Conservation (phyloP, 495 filamentous ascomycete species). For the Sabuloglossum arenarium region DNA sequence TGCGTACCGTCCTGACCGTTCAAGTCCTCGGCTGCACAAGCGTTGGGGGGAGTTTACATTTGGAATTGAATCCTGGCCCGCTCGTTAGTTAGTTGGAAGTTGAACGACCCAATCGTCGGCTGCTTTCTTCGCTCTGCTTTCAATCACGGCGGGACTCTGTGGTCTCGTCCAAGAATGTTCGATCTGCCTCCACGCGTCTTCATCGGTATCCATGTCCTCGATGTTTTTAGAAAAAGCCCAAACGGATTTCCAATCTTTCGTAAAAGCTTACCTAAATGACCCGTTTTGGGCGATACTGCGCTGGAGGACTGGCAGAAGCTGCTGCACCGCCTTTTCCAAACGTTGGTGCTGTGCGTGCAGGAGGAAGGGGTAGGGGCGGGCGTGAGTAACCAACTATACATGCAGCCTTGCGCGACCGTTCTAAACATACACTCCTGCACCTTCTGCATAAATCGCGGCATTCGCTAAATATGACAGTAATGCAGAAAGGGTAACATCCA, state of each 20-base stretch:
- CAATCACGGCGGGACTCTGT: not conserved
- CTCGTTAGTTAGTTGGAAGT: too few relatives aligned
- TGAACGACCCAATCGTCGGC: too few relatives aligned
- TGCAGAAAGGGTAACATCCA: not conserved
- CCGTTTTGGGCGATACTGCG: not conserved
- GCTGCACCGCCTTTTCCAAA: constrained; percentile 2
- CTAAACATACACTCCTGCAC: not conserved
- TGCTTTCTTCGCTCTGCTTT: too few relatives aligned
- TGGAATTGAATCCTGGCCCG: not conserved
- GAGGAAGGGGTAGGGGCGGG: not conserved
- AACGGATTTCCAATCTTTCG: not conserved
- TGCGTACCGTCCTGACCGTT: too few relatives aligned
- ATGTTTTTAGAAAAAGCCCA: not conserved
- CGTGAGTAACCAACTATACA: not conserved
- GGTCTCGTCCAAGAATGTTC: not conserved
- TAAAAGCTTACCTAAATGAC: not conserved
- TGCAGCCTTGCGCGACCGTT: constrained; percentile 2
- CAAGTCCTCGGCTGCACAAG: not conserved
- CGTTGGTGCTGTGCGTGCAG: not conserved
- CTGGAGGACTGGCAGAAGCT: not conserved
- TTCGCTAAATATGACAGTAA: constrained; percentile 1
- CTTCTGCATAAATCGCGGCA: not conserved
- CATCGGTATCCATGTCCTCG: not conserved
- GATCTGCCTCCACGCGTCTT: not conserved
- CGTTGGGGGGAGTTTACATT: not conserved